phyloP scores from a whole-genome alignment of 768 basidiomycete genomes.

The Collybia nuda region DNA sequence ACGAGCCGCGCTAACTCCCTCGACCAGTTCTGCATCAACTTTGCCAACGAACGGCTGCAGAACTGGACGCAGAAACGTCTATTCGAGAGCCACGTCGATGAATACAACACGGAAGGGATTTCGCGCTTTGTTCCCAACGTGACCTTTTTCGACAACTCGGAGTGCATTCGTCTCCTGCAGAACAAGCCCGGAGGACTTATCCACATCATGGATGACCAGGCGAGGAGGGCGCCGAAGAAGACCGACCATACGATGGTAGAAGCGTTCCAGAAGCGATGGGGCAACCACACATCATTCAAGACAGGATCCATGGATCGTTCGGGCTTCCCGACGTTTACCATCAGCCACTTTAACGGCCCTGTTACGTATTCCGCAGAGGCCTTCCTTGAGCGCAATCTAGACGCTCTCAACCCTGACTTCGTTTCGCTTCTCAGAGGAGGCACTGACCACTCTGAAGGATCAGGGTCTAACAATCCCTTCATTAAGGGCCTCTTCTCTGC shows the following conservation, averaged over 20 bases:
- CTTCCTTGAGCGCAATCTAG: conserved; percentile 87
- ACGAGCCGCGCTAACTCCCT: conserved; percentile 87
- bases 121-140: conserved; percentile 64
- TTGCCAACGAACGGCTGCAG: conserved; percentile 91
- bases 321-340: conserved; percentile 83
- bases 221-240: conserved; percentile 82
- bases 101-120: conserved; percentile 85
- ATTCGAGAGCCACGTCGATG: conserved; percentile 79
- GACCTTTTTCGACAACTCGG: conserved; percentile 88
- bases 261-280: conserved; percentile 92
- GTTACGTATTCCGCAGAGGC: conserved; percentile 90
- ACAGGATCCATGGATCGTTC: conserved; percentile 70
- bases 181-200: conserved; percentile 88
- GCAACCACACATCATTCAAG: conserved; percentile 91
- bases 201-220: conserved; percentile 98
- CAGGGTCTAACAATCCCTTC: conserved; percentile 88
- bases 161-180: conserved; percentile 84
- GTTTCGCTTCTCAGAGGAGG: conserved; percentile 83
- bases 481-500: conserved; percentile 86
- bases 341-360: conserved; percentile 89
- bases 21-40: conserved; percentile 96
- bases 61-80: conserved; percentile 77
- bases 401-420: conserved; percentile 90
- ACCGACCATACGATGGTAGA: conserved; percentile 94
- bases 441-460: conserved; percentile 56